Evolutionary conservation across 208 protist species (phyloP).

Genomic region (Leishmania aethiopica): DNA sequence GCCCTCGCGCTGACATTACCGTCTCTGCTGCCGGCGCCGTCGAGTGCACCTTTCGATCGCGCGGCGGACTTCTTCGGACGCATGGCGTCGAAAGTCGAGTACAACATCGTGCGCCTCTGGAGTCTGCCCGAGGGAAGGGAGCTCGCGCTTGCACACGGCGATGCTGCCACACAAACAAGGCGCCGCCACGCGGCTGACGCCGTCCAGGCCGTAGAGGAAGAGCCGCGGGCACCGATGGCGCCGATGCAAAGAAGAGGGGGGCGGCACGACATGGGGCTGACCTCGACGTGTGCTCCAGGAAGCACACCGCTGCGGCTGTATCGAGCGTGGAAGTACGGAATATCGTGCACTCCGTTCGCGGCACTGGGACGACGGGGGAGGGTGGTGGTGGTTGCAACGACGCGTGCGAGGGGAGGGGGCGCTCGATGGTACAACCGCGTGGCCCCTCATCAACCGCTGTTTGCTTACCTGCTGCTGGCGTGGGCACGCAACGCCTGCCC

Average conservation of each 20-base stretch:
- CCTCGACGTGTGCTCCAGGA: not conserved
- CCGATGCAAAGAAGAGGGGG: not conserved
- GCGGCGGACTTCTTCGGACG: constrained; percentile 8
- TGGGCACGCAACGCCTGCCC: not conserved
- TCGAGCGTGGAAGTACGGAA: not conserved
- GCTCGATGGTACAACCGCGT: not conserved
- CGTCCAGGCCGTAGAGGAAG: not conserved
- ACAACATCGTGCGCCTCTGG: constrained; percentile 27
- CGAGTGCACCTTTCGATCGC: not conserved
- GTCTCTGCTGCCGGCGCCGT: not conserved
- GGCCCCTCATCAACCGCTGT: not conserved
- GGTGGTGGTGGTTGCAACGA: not conserved
- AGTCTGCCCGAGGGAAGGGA: not conserved
- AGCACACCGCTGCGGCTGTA: not conserved
- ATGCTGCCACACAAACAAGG: not conserved
- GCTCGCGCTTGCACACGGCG: not conserved
- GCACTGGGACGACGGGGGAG: not conserved
- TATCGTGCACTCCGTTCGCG: not conserved
- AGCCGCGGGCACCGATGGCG: not conserved
- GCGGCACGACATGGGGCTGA: not conserved
- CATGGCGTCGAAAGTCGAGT: constrained; percentile 44
- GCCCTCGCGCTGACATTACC: not conserved
- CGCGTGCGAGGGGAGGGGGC: not conserved
- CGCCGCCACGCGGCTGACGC: not conserved
- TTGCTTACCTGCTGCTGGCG: not conserved